Evolutionary conservation across 2,329 filamentous ascomycete genomes (phyloP).

Genomic region (Aspergillus ruber): DNA sequence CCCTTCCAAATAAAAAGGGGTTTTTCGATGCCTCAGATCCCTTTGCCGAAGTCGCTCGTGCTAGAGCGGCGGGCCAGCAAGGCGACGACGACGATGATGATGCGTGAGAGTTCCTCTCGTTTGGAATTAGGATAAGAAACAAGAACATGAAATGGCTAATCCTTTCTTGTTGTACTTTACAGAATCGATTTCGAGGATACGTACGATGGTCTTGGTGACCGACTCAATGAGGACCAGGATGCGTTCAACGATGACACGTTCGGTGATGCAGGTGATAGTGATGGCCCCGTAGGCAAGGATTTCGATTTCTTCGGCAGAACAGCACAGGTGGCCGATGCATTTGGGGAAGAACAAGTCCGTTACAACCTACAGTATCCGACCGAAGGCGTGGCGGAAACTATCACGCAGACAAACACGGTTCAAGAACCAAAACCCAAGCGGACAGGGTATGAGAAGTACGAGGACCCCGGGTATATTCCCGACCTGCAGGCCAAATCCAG

Average conservation of each 20-base stretch:
- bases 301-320: slow-evolving; percentile 97
- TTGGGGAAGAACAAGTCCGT: slow-evolving; percentile 85
- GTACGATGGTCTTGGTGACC: slow-evolving; percentile 88
- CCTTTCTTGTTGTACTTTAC: slow-evolving; percentile 3
- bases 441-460: slow-evolving; percentile 88
- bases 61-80: slow-evolving; percentile 36
- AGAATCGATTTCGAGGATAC: slow-evolving; percentile 92
- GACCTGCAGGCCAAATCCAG: slow-evolving; percentile 89
- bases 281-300: slow-evolving; percentile 67
- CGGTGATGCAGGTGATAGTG: slow-evolving; percentile 16
- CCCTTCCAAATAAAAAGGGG: slow-evolving; percentile 60
- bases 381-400: slow-evolving; percentile 37
- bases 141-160: neutral
- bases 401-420: slow-evolving; percentile 30
- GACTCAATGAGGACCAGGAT: slow-evolving; percentile 86
- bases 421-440: slow-evolving; percentile 62
- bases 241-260: slow-evolving; percentile 98
- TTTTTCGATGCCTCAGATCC: slow-evolving; percentile 81
- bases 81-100: slow-evolving; percentile 58
- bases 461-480: slow-evolving; percentile 73
- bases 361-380: slow-evolving; percentile 63
- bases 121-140: neutral
- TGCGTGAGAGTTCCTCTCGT: slow-evolving; percentile 45
- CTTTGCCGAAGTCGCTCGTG: slow-evolving; percentile 72
- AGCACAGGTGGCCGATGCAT: slow-evolving; percentile 74